A percentile compares a stretch with the other conserved stretches of the same genome.
Evolutionary conservation across 1,284 basidiomycete species (phyloP).

Genomic region (Cerrena zonata): DNA sequence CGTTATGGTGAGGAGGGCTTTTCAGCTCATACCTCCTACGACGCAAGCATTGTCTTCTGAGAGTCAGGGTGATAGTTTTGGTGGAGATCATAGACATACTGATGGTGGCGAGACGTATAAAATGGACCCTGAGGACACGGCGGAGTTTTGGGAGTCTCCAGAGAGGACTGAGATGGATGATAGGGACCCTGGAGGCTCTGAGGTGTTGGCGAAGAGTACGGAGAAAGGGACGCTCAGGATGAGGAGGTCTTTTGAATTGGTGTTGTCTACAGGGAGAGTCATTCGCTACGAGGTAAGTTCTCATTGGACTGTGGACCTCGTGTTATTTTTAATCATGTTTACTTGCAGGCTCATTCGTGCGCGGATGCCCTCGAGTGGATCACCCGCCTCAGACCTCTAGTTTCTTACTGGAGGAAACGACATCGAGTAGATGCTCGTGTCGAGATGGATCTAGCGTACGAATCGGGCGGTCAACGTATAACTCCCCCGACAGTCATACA

Average conservation of each 20-base stretch:
- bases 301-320: neutral
- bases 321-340: neutral
- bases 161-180: constrained; percentile 29
- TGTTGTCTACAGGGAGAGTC: constrained; percentile 63
- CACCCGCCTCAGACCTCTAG: constrained; percentile 57
- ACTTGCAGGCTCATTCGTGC: constrained; percentile 53
- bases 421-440: constrained; percentile 65
- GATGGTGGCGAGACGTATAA: neutral
- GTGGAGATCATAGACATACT: neutral
- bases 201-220: constrained; percentile 36
- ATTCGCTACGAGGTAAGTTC: constrained; percentile 66
- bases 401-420: constrained; percentile 71
- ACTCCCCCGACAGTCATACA: constrained; percentile 35
- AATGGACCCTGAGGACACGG: constrained; percentile 30
- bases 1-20: constrained; percentile 57
- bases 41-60: constrained; percentile 28
- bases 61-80: constrained; percentile 11
- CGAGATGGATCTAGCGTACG: constrained; percentile 69
- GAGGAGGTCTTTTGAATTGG: constrained; percentile 72
- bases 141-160: constrained; percentile 33
- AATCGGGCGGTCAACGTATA: constrained; percentile 44
- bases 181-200: constrained; percentile 59
- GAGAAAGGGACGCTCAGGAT: constrained; percentile 50
- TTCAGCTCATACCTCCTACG: constrained; percentile 38
- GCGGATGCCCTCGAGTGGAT: constrained; percentile 75